phyloP scores from a whole-genome alignment of 2,329 filamentous ascomycete genomes.

The Eurotiales sp. region DNA sequence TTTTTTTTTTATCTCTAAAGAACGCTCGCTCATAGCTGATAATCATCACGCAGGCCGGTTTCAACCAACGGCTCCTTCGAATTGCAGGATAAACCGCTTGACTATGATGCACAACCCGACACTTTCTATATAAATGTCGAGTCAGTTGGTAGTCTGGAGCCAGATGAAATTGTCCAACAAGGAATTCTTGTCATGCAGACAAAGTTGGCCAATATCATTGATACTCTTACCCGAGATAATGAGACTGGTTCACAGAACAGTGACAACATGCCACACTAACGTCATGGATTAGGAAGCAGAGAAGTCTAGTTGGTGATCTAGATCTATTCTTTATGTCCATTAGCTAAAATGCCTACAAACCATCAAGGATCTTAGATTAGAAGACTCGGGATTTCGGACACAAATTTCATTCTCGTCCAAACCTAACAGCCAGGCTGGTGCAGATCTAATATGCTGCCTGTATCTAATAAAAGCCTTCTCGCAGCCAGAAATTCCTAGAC shows the following conservation, averaged over 20 bases:
- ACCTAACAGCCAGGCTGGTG: too few species aligned
- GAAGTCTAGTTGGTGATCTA: too few species aligned
- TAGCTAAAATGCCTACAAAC: too few species aligned
- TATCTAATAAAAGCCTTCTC: too few species aligned
- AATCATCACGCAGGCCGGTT: slow-evolving; percentile 28
- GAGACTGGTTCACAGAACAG: slow-evolving; percentile 51
- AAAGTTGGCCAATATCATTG: slow-evolving; percentile 79
- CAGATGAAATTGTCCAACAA: slow-evolving; percentile 82
- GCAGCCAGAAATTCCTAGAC: too few species aligned
- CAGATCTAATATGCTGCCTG: too few species aligned
- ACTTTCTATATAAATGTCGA: slow-evolving; percentile 95
- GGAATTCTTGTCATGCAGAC: slow-evolving; percentile 85
- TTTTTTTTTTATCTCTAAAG: neutral
- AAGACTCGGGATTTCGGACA: too few species aligned
- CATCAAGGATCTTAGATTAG: too few species aligned
- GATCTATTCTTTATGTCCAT: too few species aligned
- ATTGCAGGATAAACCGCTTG: slow-evolving; percentile 79
- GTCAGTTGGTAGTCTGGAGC: slow-evolving; percentile 79
- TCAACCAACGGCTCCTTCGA: slow-evolving; percentile 57
- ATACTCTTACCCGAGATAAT: slow-evolving; percentile 54
- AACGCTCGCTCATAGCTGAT: neutral
- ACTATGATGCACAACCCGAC: slow-evolving; percentile 80
- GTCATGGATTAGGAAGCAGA: too few species aligned
- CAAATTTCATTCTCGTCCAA: too few species aligned
- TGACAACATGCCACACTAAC: too few species aligned